Percentiles rank a stretch among this genome's conserved stretches.
Evolutionary conservation across 1,139 yeast species (phyloP).

Genomic region (Hyphopichia buzzinii): DNA sequence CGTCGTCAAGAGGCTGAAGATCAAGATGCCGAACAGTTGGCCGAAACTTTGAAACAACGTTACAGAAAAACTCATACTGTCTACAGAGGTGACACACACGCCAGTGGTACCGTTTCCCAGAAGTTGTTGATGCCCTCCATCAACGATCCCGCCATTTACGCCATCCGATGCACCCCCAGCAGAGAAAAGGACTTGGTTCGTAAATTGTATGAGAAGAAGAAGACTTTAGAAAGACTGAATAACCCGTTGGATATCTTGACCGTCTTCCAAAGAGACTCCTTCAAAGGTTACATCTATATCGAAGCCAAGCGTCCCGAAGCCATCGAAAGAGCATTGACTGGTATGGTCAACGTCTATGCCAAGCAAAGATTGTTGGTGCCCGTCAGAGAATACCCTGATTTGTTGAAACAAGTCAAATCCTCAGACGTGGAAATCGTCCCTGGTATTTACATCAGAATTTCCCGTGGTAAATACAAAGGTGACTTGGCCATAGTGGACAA

Average conservation of each 20-base stretch:
- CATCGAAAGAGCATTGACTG: slow-evolving; percentile 81
- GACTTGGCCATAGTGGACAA: slow-evolving; percentile 93
- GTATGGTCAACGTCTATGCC: slow-evolving; percentile 81
- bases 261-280: slow-evolving; percentile 94
- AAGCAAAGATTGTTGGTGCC: slow-evolving; percentile 81
- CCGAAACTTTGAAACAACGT: slow-evolving; percentile 88
- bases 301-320: slow-evolving; percentile 95
- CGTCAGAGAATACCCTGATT: slow-evolving; percentile 91
- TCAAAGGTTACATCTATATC: slow-evolving; percentile 85
- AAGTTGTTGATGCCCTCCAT: slow-evolving; percentile 91
- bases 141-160: slow-evolving; percentile 96
- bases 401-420: slow-evolving; percentile 85
- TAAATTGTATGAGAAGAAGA: slow-evolving; percentile 75
- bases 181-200: slow-evolving; percentile 89
- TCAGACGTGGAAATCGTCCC: slow-evolving; percentile 86
- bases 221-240: slow-evolving; percentile 61
- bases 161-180: slow-evolving; percentile 90
- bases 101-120: slow-evolving; percentile 82
- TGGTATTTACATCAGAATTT: slow-evolving; percentile 87
- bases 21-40: slow-evolving; percentile 92
- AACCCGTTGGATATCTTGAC: slow-evolving; percentile 73
- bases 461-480: slow-evolving; percentile 88
- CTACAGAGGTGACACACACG: slow-evolving; percentile 79
- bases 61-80: slow-evolving; percentile 86
- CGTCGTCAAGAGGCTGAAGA: slow-evolving; percentile 87